A percentile compares a stretch with the other conserved stretches of the same genome.
phyloP scores from a whole-genome alignment of 768 basidiomycete genomes.

The Artomyces pyxidatus region DNA sequence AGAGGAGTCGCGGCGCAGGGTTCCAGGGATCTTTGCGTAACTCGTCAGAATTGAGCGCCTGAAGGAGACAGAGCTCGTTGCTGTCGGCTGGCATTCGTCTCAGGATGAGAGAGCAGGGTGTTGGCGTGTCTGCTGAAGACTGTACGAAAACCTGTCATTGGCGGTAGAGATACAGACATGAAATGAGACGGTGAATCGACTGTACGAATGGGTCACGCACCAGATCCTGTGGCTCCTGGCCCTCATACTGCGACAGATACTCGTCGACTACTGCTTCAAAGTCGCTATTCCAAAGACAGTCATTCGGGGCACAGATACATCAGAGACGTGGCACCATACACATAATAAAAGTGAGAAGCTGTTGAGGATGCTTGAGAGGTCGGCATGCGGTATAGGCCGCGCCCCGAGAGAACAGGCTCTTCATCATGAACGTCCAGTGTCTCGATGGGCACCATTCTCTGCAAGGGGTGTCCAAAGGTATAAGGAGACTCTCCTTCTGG shows the following conservation, averaged over 20 bases:
- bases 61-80: slow-evolving; percentile 32
- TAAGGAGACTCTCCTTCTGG: not conserved
- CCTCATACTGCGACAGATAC: slow-evolving; percentile 8
- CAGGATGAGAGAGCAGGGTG: slow-evolving; percentile 6
- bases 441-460: slow-evolving; percentile 12
- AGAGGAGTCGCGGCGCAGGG: slow-evolving; percentile 38
- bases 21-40: slow-evolving; percentile 48
- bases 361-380: slow-evolving; percentile 10
- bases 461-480: slow-evolving; percentile 11
- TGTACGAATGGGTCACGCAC: not conserved
- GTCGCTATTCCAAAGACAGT: slow-evolving; percentile 1
- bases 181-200: not conserved
- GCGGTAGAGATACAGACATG: not conserved
- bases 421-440: not conserved
- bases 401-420: not conserved
- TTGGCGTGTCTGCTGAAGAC: not conserved
- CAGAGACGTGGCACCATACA: slow-evolving; percentile 1
- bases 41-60: slow-evolving; percentile 36
- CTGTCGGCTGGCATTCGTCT: slow-evolving; percentile 7
- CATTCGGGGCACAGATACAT: not conserved
- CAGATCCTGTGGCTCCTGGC: slow-evolving; percentile 2
- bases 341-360: slow-evolving; percentile 7
- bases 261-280: slow-evolving; percentile 15
- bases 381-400: slow-evolving; percentile 7
- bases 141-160: slow-evolving; percentile 7